Evolutionary conservation across 2,329 filamentous ascomycete genomes (phyloP), one percentile per base, ranked within the genome.

Genomic region (Neofusicoccum ribis): DNA sequence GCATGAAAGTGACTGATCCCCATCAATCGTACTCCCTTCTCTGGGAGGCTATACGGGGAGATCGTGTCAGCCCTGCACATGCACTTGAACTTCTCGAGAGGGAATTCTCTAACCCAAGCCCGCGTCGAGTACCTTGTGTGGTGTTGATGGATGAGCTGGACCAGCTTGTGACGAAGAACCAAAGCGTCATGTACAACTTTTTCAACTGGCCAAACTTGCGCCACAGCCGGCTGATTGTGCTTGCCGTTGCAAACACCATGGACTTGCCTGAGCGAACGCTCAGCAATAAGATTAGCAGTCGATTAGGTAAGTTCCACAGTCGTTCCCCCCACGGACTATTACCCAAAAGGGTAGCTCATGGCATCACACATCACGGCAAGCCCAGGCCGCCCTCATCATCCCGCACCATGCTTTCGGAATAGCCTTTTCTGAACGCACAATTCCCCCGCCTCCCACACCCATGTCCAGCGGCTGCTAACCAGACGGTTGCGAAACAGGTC

Each of bases 161-260:
- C 76, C 95, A 99, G 79, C 86, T 99, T 7, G 96, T 99, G 5
- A 99, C 95, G 12, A 95, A 94, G 74, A 98, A 97, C 73, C 96
- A 99, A 77, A 94, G 92, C n/a, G 95, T 99, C 79, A 99, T 99
- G 95, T 99, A 99, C 81, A 99, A 99, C 78, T 99, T 99, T 78
- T 99, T 99, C 85, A 99, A 99, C 74, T 99, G 95, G 95, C 95
- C 95, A 3, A 91, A 92, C 11, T 83, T 98, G 63, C 87, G 91
- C 58, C 93, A 99, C 78, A 97, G 92, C 63, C 88, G 93, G 56
- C 84, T 99, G 50, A 97, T 99, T 76, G 96, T 99, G 6, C 87
- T 99, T 6, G 96, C 96, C 11, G 95, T 99, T 17, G 96, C 95
- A 61, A 99, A 99, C 78, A 99, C 95, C 27, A 99, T 99, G 95